phyloP scores from a whole-genome alignment of 2,329 filamentous ascomycete species.

The Trichothecium sympodiale region DNA sequence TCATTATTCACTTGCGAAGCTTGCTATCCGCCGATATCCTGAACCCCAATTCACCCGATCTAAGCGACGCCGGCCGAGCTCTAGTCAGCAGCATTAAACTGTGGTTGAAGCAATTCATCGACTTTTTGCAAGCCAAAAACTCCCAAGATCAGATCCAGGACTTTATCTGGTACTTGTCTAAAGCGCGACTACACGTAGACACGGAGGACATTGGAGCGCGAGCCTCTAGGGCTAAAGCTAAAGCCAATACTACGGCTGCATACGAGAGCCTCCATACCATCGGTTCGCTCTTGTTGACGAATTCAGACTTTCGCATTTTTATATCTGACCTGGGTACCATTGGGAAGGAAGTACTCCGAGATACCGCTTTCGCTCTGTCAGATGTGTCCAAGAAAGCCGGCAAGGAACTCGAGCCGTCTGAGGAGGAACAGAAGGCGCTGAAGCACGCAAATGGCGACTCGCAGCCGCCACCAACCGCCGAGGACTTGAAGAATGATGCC shows the following conservation, averaged over 20 bases:
- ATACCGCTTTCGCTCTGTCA: slow-evolving; percentile 72
- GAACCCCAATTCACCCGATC: slow-evolving; percentile 54
- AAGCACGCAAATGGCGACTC: slow-evolving; percentile 22
- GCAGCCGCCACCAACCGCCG: slow-evolving; percentile 35
- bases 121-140: slow-evolving; percentile 77
- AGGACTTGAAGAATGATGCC: slow-evolving; percentile 52
- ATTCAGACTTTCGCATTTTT: slow-evolving; percentile 82
- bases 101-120: slow-evolving; percentile 70
- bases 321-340: slow-evolving; percentile 70
- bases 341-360: slow-evolving; percentile 73
- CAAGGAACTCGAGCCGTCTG: slow-evolving; percentile 59
- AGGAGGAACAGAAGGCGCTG: slow-evolving; percentile 44
- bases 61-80: slow-evolving; percentile 68
- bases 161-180: slow-evolving; percentile 74
- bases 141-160: slow-evolving; percentile 77
- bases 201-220: slow-evolving; percentile 16
- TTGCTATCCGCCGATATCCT: slow-evolving; percentile 68
- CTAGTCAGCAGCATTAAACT: slow-evolving; percentile 61
- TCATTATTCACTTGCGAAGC: slow-evolving; percentile 67
- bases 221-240: slow-evolving; percentile 17
- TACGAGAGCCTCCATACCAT: slow-evolving; percentile 78
- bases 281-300: slow-evolving; percentile 73
- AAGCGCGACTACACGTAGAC: slow-evolving; percentile 48
- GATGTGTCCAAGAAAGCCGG: slow-evolving; percentile 64
- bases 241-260: slow-evolving; percentile 27